These are phyloP conservation scores for Abortiporus biennis DNA, from an alignment of 1,284 basidiomycete species.

Conservation along the genomic window DNA sequence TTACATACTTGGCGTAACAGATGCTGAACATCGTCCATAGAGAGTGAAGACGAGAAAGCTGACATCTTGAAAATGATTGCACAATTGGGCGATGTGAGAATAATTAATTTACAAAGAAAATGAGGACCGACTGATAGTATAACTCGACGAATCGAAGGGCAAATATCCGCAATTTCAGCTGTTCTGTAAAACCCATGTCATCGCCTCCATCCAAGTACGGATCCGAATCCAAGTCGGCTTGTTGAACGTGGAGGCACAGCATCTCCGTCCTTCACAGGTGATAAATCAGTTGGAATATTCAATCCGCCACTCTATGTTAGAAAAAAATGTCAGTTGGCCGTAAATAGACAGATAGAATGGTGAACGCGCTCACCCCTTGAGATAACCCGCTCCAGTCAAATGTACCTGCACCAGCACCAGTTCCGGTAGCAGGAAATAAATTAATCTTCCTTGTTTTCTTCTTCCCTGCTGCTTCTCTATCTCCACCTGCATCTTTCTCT, in stretches of 20 bases:
- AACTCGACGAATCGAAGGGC: no score
- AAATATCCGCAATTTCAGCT: no score
- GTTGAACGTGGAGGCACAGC: conserved; percentile 7
- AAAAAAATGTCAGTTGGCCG: background rate
- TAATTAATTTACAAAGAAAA: no score
- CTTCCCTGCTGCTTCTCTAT: conserved; percentile 1
- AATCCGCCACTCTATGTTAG: conserved; percentile 1
- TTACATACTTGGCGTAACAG: no score
- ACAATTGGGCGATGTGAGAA: no score
- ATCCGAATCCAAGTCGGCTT: conserved; percentile 6
- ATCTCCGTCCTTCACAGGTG: conserved; percentile 8
- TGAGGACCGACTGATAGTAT: no score
- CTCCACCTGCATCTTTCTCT: background rate
- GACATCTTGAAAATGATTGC: no score
- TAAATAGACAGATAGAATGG: background rate
- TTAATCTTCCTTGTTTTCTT: conserved; percentile 10
- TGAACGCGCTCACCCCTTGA: background rate
- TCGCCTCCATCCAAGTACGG: no score
- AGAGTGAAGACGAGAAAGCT: no score
- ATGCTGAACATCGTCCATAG: no score
- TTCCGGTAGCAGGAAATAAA: conserved; percentile 5
- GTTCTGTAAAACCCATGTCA: no score
- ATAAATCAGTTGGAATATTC: conserved; percentile 8
- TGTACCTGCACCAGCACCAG: background rate
- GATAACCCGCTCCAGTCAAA: conserved; percentile 5